Evolutionary conservation across 1,139 yeast species (phyloP).

Genomic region (Trichomonascaceae sp.): DNA sequence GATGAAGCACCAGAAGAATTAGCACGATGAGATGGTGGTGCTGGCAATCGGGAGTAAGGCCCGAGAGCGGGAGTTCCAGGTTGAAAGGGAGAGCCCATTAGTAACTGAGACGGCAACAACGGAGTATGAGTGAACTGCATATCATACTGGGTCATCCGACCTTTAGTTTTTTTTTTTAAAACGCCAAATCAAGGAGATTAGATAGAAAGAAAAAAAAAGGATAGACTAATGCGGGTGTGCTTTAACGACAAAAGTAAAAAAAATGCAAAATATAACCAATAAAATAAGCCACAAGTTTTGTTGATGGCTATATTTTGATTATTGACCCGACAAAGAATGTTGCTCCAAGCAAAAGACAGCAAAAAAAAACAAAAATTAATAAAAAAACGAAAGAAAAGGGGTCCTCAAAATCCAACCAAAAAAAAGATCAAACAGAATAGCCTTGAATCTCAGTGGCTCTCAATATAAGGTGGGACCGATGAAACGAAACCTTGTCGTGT

Average conservation of each 20-base stretch:
- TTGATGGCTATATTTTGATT: not conserved
- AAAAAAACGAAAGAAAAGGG: not conserved
- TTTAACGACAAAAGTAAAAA: not conserved
- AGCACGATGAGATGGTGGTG: slow-evolving; percentile 4
- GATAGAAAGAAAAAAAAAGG: not conserved
- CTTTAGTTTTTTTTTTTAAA: not conserved
- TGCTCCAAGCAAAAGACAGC: not conserved
- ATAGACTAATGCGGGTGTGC: not conserved
- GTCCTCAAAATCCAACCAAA: not conserved
- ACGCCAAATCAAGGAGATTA: not conserved
- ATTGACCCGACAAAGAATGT: not conserved
- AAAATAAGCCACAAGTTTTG: not conserved
- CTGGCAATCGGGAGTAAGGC: slow-evolving; percentile 24
- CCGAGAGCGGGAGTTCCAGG: slow-evolving; percentile 35
- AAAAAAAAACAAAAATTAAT: not conserved
- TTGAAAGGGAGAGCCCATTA: slow-evolving; percentile 62
- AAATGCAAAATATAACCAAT: not conserved
- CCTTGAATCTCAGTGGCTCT: not conserved
- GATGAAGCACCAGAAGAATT: slow-evolving; percentile 16
- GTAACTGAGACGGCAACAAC: slow-evolving; percentile 61
- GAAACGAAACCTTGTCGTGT: not conserved
- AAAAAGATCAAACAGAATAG: not conserved
- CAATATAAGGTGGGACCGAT: not conserved
- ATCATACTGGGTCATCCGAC: slow-evolving; percentile 31
- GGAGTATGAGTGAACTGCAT: slow-evolving; percentile 38